These are phyloP conservation scores for Chlorella sp. DNA, from an alignment of 139 green algal genomes.

Conservation along the genomic window DNA sequence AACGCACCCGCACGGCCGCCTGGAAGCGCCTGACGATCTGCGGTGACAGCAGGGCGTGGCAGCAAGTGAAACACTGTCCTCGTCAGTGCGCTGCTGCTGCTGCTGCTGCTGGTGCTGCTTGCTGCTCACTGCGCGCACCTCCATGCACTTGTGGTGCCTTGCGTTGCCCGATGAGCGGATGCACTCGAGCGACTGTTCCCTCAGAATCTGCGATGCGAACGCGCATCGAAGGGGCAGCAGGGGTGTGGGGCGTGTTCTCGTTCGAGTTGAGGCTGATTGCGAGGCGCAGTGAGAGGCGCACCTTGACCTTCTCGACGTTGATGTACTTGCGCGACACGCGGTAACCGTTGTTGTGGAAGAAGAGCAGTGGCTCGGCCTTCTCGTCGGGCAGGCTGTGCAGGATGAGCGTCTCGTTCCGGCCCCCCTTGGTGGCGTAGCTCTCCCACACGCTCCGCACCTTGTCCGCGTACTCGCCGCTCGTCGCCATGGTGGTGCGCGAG, in stretches of 20 bases:
- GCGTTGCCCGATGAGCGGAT: slow-evolving; percentile 22
- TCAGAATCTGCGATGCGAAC: slow-evolving; percentile 42
- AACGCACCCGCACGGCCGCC: slow-evolving; percentile 29
- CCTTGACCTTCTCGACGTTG: slow-evolving; percentile 45
- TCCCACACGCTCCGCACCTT: slow-evolving; percentile 1
- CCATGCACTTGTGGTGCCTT: slow-evolving; percentile 38
- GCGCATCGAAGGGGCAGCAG: too few species aligned
- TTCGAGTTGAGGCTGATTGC: too few species aligned
- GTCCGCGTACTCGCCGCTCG: not conserved
- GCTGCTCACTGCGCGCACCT: slow-evolving; percentile 32
- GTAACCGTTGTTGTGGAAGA: slow-evolving; percentile 47
- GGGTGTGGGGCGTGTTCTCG: too few species aligned
- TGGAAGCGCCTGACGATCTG: slow-evolving; percentile 41
- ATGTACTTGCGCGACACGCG: slow-evolving; percentile 41
- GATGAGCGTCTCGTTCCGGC: slow-evolving; percentile 28
- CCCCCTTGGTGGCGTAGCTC: slow-evolving; percentile 1
- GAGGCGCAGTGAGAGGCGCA: too few species aligned
- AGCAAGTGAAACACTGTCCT: too few species aligned
- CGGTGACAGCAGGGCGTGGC: too few species aligned
- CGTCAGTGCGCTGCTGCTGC: too few species aligned
- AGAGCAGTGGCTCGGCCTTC: slow-evolving; percentile 37
- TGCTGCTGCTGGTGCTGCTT: too few species aligned
- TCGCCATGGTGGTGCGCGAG: too few species aligned
- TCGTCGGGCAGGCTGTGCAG: slow-evolving; percentile 33
- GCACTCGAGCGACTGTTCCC: slow-evolving; percentile 33